phyloP scores from a whole-genome alignment of 148 eudicot species.

The Pouteria glomerata region DNA sequence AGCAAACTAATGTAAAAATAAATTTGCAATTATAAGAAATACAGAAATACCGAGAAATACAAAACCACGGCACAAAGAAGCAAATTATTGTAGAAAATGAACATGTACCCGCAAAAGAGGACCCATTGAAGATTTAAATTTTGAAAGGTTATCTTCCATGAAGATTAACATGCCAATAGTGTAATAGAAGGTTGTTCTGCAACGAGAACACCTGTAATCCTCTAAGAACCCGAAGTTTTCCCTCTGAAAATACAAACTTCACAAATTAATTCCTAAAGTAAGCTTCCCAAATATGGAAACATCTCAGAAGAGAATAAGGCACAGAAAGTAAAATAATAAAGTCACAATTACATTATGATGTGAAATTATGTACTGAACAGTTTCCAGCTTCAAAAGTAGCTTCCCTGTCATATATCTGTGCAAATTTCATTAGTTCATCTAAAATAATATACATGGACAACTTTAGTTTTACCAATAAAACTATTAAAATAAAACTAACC shows the following conservation, averaged over 20 bases:
- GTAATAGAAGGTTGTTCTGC: conserved; percentile 87
- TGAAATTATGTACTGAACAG: conserved; percentile 71
- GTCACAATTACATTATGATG: conserved; percentile 61
- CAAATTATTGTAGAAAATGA: not conserved
- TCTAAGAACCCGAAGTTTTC: conserved; percentile 80
- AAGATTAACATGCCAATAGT: conserved; percentile 79
- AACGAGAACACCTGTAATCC: conserved; percentile 72
- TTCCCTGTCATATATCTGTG: conserved; percentile 92
- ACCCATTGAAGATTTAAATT: conserved; percentile 85
- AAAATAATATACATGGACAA: conserved; percentile 3
- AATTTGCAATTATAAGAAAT: not conserved
- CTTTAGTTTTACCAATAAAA: conserved; percentile 8
- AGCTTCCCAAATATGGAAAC: conserved; percentile 8
- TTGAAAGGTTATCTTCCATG: conserved; percentile 71
- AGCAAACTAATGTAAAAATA: not conserved
- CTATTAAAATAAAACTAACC: conserved; percentile 44
- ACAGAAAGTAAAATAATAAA: conserved; percentile 2
- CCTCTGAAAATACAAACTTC: conserved; percentile 37
- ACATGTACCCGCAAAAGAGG: conserved; percentile 59
- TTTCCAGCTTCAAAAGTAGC: conserved; percentile 83
- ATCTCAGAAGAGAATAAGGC: not conserved
- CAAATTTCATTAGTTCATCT: not conserved
- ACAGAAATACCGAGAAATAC: not conserved
- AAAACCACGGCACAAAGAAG: not conserved
- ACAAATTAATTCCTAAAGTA: conserved; percentile 1